Base-by-base conservation (phyloP, 768 basidiomycete species). In the Aureoboletus auriporus region DNA sequence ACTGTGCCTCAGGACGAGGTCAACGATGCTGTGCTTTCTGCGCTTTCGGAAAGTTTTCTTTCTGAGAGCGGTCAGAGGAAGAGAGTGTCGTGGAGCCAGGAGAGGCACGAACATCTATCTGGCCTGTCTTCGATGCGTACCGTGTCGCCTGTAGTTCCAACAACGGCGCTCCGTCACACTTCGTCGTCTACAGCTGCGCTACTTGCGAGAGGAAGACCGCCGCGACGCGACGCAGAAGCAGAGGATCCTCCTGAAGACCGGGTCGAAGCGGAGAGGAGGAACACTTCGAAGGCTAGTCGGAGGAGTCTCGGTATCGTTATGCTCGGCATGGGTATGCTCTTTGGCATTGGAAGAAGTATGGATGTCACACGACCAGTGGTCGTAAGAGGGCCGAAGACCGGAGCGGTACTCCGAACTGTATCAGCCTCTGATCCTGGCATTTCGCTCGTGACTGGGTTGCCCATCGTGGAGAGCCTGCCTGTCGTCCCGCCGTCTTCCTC, bases 261-360 rank as follows among this genome's bases (percentile, higher is more conserved):
- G 55, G 69, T 42, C 44, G 62, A 57, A 11, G 31, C 48, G 2
- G 58, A 46, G 43, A 55, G 54, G 28, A 59, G 66, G 49, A 70
- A 74, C 31, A 67, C 70, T 50, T 85, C 84, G n/a, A 75, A 83
- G 52, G 80, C 82, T 8, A 85, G 82, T 57, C 77, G 82, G 51
- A 77, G 81, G 52, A 79, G 85, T 28, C 84, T 86, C 6, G 82
- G 82, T 2, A 84, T 95, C 72, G 80, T 94, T 16, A 89, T 96
- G 56, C 72, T 96, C 53, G 79, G 88, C 33, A 73, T 80, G 10
- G 91, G 89, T 71, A 74, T 83, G 10, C 68, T 96, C 50, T 84
- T 90, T 55, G 76, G 89, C 0, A 59, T 89, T 11, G 83, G 85
- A 3, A 71, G 76, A 28, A 63, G 83, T 42, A 63, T 71, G 4